Percentiles rank a stretch among this genome's conserved stretches.
Evolutionary conservation across 2,329 filamentous ascomycete species (phyloP).

Genomic region (Claviceps cyperi): DNA sequence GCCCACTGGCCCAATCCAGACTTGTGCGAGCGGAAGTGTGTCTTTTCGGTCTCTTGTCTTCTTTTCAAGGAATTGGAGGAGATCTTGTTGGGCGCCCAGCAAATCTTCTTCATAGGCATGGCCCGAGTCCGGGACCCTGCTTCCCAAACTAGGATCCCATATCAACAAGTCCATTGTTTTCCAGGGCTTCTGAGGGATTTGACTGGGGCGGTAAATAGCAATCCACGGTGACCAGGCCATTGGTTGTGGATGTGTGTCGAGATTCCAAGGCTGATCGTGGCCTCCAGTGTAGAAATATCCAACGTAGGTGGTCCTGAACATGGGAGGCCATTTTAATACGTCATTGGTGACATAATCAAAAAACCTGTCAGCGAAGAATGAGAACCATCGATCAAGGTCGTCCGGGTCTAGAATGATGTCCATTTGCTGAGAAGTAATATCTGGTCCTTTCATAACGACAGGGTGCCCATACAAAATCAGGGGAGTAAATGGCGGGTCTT

Average conservation of each 20-base stretch:
- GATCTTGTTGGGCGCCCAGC: slow-evolving; percentile 28
- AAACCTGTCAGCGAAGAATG: slow-evolving; percentile 7
- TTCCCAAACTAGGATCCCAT: slow-evolving; percentile 30
- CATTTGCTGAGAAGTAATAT: slow-evolving; percentile 12
- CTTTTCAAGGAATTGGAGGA: slow-evolving; percentile 25
- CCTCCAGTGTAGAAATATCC: slow-evolving; percentile 33
- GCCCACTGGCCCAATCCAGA: slow-evolving; percentile 31
- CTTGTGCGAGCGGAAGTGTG: slow-evolving; percentile 20
- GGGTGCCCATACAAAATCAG: slow-evolving; percentile 23
- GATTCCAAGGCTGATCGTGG: neutral
- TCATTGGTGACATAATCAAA: neutral
- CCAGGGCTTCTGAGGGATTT: slow-evolving; percentile 21
- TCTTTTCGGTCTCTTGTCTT: slow-evolving; percentile 14
- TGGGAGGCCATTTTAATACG: slow-evolving; percentile 9
- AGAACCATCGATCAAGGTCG: slow-evolving; percentile 13
- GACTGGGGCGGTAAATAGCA: slow-evolving; percentile 29
- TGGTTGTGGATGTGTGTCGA: neutral
- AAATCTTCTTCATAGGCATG: slow-evolving; percentile 21
- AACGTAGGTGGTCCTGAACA: slow-evolving; percentile 11
- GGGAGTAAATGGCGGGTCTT: slow-evolving; percentile 7
- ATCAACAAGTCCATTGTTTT: slow-evolving; percentile 34
- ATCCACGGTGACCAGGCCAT: slow-evolving; percentile 29
- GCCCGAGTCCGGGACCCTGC: slow-evolving; percentile 11
- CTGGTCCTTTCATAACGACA: slow-evolving; percentile 24
- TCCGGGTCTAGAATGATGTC: slow-evolving; percentile 8